These are phyloP conservation scores for Ilyonectria sp. DNA, from an alignment of 2,329 filamentous ascomycete species.

Conservation along the genomic window DNA sequence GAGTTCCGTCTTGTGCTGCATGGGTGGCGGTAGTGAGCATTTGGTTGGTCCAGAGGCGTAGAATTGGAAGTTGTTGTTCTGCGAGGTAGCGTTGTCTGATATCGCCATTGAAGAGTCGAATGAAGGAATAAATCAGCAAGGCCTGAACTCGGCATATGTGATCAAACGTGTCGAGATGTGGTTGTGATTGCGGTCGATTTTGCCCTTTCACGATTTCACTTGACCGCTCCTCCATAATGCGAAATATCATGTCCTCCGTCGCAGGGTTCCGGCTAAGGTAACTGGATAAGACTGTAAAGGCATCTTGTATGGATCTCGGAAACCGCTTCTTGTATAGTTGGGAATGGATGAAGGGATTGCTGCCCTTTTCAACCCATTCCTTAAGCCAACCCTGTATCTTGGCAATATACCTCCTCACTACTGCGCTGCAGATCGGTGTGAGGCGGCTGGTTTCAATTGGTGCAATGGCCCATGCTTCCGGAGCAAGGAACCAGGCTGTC, in stretches of 20 bases:
- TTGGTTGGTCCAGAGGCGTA: conserved; percentile 35
- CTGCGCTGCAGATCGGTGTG: conserved; percentile 18
- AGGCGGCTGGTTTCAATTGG: conserved; percentile 4
- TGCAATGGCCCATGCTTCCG: conserved; percentile 8
- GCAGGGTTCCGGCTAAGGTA: conserved; percentile 29
- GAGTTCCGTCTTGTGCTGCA: conserved; percentile 15
- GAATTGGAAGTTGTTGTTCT: conserved; percentile 33
- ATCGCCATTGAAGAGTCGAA: conserved; percentile 45
- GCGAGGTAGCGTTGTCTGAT: conserved; percentile 40
- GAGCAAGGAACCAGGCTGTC: conserved; percentile 32
- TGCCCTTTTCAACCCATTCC: conserved; percentile 29
- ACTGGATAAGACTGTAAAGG: conserved; percentile 24
- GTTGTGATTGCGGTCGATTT: neutral
- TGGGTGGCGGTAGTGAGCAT: conserved; percentile 17
- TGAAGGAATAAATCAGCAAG: conserved; percentile 38
- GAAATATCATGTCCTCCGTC: conserved; percentile 30
- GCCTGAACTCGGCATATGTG: conserved; percentile 41
- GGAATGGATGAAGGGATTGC: conserved; percentile 28
- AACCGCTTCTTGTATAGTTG: conserved; percentile 23
- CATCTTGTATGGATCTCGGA: conserved; percentile 14
- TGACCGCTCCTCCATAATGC: conserved; percentile 21
- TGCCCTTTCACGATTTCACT: neutral
- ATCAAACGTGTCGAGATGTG: neutral
- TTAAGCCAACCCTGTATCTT: conserved; percentile 26
- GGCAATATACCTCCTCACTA: conserved; percentile 18